Base-by-base conservation (phyloP, 2,329 filamentous ascomycete species). In the Aphanocladium album region DNA sequence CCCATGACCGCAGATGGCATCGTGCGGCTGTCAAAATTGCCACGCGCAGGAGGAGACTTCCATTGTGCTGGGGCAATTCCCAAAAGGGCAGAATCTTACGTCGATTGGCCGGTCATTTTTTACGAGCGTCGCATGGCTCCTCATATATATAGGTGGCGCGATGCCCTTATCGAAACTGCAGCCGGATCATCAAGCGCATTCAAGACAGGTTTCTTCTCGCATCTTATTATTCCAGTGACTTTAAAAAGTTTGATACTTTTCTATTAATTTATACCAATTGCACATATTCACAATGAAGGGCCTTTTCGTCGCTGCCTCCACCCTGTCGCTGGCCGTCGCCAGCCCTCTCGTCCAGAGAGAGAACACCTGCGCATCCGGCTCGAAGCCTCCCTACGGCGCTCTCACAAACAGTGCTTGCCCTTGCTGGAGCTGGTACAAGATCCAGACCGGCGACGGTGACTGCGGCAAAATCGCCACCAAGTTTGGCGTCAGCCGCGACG, bases 341-440 rank as follows among this genome's bases (percentile, higher is more conserved):
- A 57, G n/a, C 25, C 59, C 59, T 12, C 47, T 61, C 11, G 6
- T 16, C 6, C 50, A 12, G 19, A 19, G 50, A 19, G 25, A 11
- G n/a, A 50, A 50, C 59, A 61, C 43, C 21, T 55, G 53, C 53
- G 25, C 51, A 1, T n/a, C 47, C 27, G 59, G 59, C 52, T 30
- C 51, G 14, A 46, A 50, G 45, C 52, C 45, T 9, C 59, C 59
- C 0, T 50, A 61, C 19, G 59, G 59, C 17, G 59, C 59, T 5
- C 46, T 52, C 23, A 51, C 59, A 5, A 14, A 61, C 51, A 61
- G 52, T 17, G 59, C 46, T n/a, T 61, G 59, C 35, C 59, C 59
- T 2, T 61, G 59, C 52, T 61, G 59, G 59, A 35, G 9, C 45
- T 61, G 59, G 59, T 51, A 61, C 59, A 27, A 61, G 59, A 51